Base-by-base conservation (phyloP, 2,329 filamentous ascomycete species). In the Claviceps quebecensis region DNA sequence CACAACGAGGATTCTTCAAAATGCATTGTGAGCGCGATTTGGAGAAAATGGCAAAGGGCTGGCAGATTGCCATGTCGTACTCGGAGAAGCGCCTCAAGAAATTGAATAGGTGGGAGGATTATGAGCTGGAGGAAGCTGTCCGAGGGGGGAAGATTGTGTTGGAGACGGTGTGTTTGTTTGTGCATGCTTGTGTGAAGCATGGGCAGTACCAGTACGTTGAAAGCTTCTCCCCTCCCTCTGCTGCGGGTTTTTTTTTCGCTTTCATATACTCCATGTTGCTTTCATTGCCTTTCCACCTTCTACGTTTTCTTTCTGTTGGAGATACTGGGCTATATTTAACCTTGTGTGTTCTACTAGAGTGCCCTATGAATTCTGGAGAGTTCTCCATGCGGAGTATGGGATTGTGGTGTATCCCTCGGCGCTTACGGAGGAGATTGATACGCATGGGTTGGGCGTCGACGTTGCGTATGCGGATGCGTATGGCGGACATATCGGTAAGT, bases 391-490 rank as follows among this genome's bases (percentile, higher is more conserved):
- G 6, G 67, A 69, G 48, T 69, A 67, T 29, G 67, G 67, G 40
- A 69, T 69, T 44, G 56, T 69, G n/a, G 64, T 69, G 22, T 69
- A 69, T 49, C 67, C 67, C 2, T 68, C 67, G 1, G 67, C 67
- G 4, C 56, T 69, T 52, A 66, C 62, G 9, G 67, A 69, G 51
- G 59, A 64, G 7, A 56, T 69, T 26, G 62, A 65, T 23, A 53
- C 65, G 9, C 57, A 56, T 7, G 66, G 64, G 0, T 47, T 69
- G 39, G 64, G 60, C 1, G 54, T 59, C 2, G 65, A 67, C 7
- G 57, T 63, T 2, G 69, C 66, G 1, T 69, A 66, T 54, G 66
- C 66, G 14, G 66, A 69, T 38, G 64, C 63, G 1, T 69, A 69
- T 45, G 51, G 58, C 7, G 64, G 63, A 1, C 67, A 69, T 44